Base-by-base conservation (phyloP, 176 grass and related monocot genomes). In the Juncus inflexus region DNA sequence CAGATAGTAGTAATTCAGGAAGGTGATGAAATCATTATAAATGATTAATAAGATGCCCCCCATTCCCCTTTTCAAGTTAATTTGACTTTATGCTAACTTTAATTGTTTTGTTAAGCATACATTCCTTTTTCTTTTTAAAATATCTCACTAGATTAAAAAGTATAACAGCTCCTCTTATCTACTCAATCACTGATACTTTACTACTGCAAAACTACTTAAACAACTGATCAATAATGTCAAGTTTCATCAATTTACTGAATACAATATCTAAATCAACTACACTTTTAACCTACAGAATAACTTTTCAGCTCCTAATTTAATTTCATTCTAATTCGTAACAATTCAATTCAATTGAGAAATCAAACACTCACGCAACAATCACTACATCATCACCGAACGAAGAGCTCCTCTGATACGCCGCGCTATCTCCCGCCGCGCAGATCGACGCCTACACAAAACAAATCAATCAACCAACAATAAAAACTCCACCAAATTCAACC, bases 341-440 rank as follows among this genome's bases (percentile, higher is more conserved):
- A 28, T 28, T 28, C 43, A 47, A 47, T 47, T 47, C 4, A 61
- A 40, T n/a, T 35, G 7, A 40, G 11, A 13, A 6, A 2, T 9
- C 4, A 13, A 35, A 12, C 4, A 75, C 88, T 89, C 72, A 99
- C 88, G 94, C 88, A 40, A 99, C 94, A 52, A 99, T 55, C 60
- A 99, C 94, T 67, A 99, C 94, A 64, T 92, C 88, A 15, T 92
- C 94, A 12, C 72, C 85, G 61, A 80, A 92, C 40, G 67, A 68
- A 63, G 88, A 77, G 60, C 58, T 78, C 83, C 85, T 72, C 67
- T 91, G 85, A 74, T 97, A 97, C 0, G 88, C 82, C 47, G 94
- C 88, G 62, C 94, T 99, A 76, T 97, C 94, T 54, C 94, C 88
- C 6, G 88, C 94, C 35, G 94, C 85, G 74, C 94, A 92, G 55